These are phyloP conservation scores for Centaurea solstitialis DNA, from an alignment of 129 eudicot species.

Conservation along the genomic window DNA sequence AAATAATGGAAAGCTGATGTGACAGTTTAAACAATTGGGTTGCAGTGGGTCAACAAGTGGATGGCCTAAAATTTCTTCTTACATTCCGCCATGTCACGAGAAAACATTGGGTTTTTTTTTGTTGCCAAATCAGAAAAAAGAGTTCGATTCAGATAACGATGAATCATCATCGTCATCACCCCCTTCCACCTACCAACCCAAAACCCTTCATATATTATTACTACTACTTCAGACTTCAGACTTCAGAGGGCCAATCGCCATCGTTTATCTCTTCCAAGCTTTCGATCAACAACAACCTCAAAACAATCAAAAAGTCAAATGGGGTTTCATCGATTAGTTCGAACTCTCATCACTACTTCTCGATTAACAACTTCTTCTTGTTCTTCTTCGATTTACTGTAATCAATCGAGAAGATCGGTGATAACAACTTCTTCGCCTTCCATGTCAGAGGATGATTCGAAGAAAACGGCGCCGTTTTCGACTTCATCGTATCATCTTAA, in stretches of 20 bases:
- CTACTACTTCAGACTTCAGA: no score
- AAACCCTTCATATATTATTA: not conserved
- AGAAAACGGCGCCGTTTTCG: slow-evolving; percentile 15
- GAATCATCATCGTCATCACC: slow-evolving; percentile 10
- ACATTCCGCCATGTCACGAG: no score
- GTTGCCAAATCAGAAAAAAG: no score
- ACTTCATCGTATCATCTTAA: slow-evolving; percentile 58
- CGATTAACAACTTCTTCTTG: slow-evolving; percentile 12
- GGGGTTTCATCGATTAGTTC: slow-evolving; percentile 32
- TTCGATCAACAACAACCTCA: not conserved
- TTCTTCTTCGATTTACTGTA: slow-evolving; percentile 9
- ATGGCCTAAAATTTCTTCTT: no score
- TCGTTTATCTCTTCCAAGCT: not conserved
- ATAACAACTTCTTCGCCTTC: slow-evolving; percentile 19
- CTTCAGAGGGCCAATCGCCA: not conserved
- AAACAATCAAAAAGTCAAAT: not conserved
- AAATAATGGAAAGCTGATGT: no score
- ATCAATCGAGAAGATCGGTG: slow-evolving; percentile 27
- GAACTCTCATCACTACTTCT: slow-evolving; percentile 14
- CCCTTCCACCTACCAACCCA: not conserved
- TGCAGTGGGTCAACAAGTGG: no score
- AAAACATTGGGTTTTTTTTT: no score
- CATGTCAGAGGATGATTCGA: slow-evolving; percentile 5
- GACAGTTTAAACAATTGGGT: no score
- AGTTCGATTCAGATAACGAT: not conserved